These are phyloP conservation scores for Bocquillonia castaneifolia DNA, from an alignment of 441 rosid genomes.

Conservation along the genomic window DNA sequence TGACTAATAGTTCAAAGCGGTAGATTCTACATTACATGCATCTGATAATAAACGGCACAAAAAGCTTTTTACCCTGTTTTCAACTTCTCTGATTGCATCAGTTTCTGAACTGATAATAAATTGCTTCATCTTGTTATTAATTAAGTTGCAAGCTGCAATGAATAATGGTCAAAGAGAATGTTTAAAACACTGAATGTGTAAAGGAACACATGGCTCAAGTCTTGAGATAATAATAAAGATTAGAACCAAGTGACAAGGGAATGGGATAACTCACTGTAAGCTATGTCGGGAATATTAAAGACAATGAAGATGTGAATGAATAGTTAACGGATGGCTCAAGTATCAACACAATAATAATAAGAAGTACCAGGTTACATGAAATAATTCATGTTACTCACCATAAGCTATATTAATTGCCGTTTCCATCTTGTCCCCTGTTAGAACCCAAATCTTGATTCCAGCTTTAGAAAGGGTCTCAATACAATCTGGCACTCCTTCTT, in stretches of 20 bases:
- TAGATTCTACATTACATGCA: conserved; percentile 13
- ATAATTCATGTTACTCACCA: conserved; percentile 66
- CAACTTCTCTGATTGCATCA: conserved; percentile 83
- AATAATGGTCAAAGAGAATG: conserved; percentile 21
- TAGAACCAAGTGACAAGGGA: not conserved
- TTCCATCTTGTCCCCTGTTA: conserved; percentile 99
- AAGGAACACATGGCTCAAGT: conserved; percentile 15
- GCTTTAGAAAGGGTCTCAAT: conserved; percentile 97
- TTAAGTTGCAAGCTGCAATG: conserved; percentile 67
- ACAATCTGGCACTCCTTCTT: conserved; percentile 98
- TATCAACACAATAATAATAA: conserved; percentile 11
- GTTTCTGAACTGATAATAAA: conserved; percentile 80
- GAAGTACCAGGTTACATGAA: not conserved
- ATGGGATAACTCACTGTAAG: too few relatives aligned
- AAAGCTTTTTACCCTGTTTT: conserved; percentile 65
- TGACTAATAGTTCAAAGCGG: not conserved
- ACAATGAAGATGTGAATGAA: conserved; percentile 15
- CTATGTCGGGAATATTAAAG: conserved; percentile 21
- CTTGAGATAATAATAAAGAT: conserved; percentile 9
- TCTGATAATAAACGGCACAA: conserved; percentile 15
- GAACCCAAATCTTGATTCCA: conserved; percentile 98
- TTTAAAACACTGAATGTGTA: conserved; percentile 20
- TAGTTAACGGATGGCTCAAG: conserved; percentile 17
- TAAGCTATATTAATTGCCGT: conserved; percentile 98
- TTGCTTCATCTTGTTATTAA: conserved; percentile 80